A percentile compares a stretch with the other conserved stretches of the same genome.
phyloP scores from a whole-genome alignment of 495 filamentous ascomycete genomes.

The Lasiosphaeria miniovina region DNA sequence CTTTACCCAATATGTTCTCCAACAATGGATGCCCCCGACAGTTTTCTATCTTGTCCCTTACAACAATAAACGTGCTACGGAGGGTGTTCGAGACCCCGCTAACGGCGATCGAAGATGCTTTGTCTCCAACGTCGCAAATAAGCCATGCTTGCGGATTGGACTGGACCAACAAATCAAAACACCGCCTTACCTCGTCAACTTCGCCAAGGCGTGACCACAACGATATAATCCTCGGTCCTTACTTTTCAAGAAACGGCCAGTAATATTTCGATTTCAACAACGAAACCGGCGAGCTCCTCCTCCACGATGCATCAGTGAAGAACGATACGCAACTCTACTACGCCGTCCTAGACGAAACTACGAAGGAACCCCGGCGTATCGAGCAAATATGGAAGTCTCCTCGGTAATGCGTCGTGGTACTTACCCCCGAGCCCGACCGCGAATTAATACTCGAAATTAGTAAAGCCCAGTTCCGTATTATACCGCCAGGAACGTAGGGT shows the following conservation, averaged over 20 bases:
- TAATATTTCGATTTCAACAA: slow-evolving; percentile 19
- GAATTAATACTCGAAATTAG: slow-evolving; percentile 12
- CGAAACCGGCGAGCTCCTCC: slow-evolving; percentile 16
- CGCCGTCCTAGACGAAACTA: neutral
- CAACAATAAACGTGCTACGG: slow-evolving; percentile 9
- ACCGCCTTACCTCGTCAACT: slow-evolving; percentile 15
- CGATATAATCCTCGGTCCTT: slow-evolving; percentile 14
- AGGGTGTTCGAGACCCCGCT: slow-evolving; percentile 10
- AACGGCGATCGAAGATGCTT: slow-evolving; percentile 8
- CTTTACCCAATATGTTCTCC: slow-evolving; percentile 10
- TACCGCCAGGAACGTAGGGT: slow-evolving; percentile 8
- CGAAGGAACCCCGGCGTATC: neutral
- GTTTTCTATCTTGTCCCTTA: slow-evolving; percentile 10
- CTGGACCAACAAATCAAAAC: slow-evolving; percentile 13
- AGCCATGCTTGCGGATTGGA: slow-evolving; percentile 11
- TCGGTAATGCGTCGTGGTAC: slow-evolving; percentile 17
- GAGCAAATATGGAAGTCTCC: slow-evolving; percentile 16
- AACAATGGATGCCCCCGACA: slow-evolving; percentile 10
- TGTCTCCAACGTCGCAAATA: neutral
- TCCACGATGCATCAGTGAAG: slow-evolving; percentile 17
- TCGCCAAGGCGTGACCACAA: slow-evolving; percentile 14
- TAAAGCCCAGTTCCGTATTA: slow-evolving; percentile 10
- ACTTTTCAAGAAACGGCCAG: slow-evolving; percentile 17
- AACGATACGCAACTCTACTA: slow-evolving; percentile 14
- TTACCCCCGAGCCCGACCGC: slow-evolving; percentile 16